Conservation (phyloP, 2,329 filamentous ascomycete genomes). For the Scytalidium sp. region DNA sequence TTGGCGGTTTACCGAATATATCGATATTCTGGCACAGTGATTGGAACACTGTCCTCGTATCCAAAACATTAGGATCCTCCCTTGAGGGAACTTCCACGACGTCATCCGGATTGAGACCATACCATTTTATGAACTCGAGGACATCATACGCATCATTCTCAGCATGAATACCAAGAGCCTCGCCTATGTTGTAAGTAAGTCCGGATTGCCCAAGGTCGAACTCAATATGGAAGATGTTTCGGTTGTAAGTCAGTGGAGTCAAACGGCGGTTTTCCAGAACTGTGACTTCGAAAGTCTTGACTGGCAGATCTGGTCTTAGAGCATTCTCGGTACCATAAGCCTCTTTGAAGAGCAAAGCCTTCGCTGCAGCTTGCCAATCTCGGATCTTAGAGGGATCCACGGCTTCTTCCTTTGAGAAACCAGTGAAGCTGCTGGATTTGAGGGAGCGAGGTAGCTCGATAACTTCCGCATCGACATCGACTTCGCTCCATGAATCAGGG, state of each 20-base stretch:
- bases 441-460: conserved; percentile 60
- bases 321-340: conserved; percentile 72
- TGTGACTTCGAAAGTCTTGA: conserved; percentile 82
- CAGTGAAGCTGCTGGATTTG: conserved; percentile 76
- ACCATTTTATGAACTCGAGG: conserved; percentile 82
- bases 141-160: conserved; percentile 84
- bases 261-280: conserved; percentile 96
- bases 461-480: conserved; percentile 55
- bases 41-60: conserved; percentile 92
- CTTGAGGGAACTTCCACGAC: conserved; percentile 89
- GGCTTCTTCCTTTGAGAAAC: conserved; percentile 72
- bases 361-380: conserved; percentile 81
- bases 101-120: conserved; percentile 77
- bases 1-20: conserved; percentile 93
- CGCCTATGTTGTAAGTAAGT: conserved; percentile 93
- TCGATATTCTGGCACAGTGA: conserved; percentile 89
- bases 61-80: conserved; percentile 69
- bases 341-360: conserved; percentile 91
- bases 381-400: conserved; percentile 66
- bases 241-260: conserved; percentile 84
- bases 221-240: conserved; percentile 99
- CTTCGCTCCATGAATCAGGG: conserved; percentile 75
- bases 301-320: conserved; percentile 80
- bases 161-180: conserved; percentile 93
- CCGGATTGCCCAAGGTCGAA: conserved; percentile 92